phyloP scores from a whole-genome alignment of 2,329 filamentous ascomycete genomes.

The Diplodia sapinea region DNA sequence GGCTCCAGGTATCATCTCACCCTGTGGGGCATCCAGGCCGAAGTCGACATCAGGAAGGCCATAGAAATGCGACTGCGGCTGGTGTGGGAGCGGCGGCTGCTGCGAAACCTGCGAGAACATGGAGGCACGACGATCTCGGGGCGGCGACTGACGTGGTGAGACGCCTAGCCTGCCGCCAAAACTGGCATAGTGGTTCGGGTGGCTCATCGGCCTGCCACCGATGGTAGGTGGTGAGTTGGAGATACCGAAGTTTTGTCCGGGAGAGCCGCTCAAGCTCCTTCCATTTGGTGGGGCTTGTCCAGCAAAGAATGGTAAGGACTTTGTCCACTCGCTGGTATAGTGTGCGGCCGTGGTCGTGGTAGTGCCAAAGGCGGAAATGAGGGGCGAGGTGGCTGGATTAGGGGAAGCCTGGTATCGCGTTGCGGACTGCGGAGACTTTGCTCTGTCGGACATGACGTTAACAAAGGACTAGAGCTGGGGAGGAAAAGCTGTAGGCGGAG shows the following conservation, averaged over 20 bases:
- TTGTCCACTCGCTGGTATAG: slow-evolving; percentile 55
- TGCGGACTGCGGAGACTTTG: slow-evolving; percentile 45
- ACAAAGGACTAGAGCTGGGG: slow-evolving; percentile 9
- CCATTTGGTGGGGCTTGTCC: slow-evolving; percentile 49
- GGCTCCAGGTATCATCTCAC: slow-evolving; percentile 66
- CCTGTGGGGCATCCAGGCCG: slow-evolving; percentile 54
- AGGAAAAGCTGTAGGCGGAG: slow-evolving; percentile 11
- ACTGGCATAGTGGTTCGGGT: slow-evolving; percentile 54
- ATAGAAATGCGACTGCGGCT: slow-evolving; percentile 79
- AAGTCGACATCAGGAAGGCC: slow-evolving; percentile 74
- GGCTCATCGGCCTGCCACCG: slow-evolving; percentile 50
- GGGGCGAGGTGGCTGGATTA: slow-evolving; percentile 48
- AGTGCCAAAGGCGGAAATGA: slow-evolving; percentile 48
- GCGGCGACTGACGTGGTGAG: slow-evolving; percentile 43
- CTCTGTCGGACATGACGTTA: slow-evolving; percentile 38
- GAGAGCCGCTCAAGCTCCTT: slow-evolving; percentile 54
- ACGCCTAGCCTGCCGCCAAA: slow-evolving; percentile 48
- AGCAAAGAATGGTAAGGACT: slow-evolving; percentile 51
- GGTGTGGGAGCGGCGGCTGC: slow-evolving; percentile 73
- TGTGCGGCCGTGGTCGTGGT: slow-evolving; percentile 46
- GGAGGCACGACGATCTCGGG: slow-evolving; percentile 55
- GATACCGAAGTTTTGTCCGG: slow-evolving; percentile 44
- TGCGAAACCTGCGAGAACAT: slow-evolving; percentile 58
- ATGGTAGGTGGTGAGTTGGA: slow-evolving; percentile 45
- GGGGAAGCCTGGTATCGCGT: slow-evolving; percentile 44